These are phyloP conservation scores for Fragaria iinumae DNA, from an alignment of 306 rosid species.

Conservation along the genomic window DNA sequence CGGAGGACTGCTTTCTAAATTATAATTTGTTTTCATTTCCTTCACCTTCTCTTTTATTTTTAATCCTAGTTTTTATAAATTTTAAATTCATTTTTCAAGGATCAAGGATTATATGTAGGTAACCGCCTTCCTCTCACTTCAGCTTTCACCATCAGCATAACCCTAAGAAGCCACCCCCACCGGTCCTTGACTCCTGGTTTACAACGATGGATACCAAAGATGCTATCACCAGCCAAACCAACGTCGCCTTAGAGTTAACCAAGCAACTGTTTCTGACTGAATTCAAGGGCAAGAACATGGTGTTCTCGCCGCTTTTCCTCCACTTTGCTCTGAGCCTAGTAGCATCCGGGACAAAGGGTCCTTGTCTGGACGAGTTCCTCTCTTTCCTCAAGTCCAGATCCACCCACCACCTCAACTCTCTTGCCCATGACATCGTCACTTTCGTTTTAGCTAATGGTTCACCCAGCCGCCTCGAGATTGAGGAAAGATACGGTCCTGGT, in stretches of 20 bases:
- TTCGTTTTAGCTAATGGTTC: not conserved
- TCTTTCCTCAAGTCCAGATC: not conserved
- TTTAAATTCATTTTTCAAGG: no score
- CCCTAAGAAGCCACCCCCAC: not conserved
- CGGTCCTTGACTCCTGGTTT: no score
- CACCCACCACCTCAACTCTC: not conserved
- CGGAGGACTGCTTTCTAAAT: no score
- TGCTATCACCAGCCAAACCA: not conserved
- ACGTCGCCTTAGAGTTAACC: not conserved
- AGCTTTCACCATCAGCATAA: not conserved
- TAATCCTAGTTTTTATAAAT: no score
- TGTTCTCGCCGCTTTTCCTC: constrained; percentile 8
- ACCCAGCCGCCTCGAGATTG: no score
- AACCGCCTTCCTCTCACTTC: no score
- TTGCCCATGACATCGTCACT: not conserved
- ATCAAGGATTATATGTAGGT: no score
- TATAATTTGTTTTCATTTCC: no score
- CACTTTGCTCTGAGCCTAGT: constrained; percentile 6
- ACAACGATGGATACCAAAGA: not conserved
- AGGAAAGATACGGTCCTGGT: not conserved
- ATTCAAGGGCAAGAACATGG: not conserved
- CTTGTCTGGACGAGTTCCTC: not conserved
- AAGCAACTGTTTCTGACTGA: not conserved
- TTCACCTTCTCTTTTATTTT: no score
- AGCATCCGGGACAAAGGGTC: constrained; percentile 12